These are phyloP conservation scores for Litchi chinensis DNA, from an alignment of 345 rosid genomes.

Conservation along the genomic window DNA sequence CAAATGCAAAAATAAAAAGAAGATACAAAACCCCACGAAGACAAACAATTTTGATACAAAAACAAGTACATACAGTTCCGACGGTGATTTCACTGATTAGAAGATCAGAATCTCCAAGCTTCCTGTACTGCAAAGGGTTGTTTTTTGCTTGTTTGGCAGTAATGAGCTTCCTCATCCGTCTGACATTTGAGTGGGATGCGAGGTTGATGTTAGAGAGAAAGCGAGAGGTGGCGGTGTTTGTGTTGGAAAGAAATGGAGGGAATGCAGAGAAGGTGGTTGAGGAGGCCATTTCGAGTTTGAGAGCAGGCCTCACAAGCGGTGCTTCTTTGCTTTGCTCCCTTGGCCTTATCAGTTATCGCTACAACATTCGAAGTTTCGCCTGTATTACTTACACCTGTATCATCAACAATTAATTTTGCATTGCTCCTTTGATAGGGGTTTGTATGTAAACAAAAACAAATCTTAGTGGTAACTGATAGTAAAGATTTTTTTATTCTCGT, in stretches of 20 bases:
- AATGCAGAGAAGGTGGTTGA: constrained; percentile 26
- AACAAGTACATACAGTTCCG: constrained; percentile 60
- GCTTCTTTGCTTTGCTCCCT: too few species aligned
- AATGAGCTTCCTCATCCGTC: constrained; percentile 24
- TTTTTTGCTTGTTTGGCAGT: constrained; percentile 44
- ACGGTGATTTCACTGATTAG: constrained; percentile 68
- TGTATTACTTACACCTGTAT: too few species aligned
- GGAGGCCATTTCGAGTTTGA: constrained; percentile 30
- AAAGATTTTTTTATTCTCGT: too few species aligned
- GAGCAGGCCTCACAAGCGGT: not conserved
- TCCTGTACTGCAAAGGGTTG: constrained; percentile 62
- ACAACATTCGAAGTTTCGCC: too few species aligned
- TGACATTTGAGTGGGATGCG: constrained; percentile 22
- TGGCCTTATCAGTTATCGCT: too few species aligned
- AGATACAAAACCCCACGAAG: not conserved
- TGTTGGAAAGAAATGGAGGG: constrained; percentile 22
- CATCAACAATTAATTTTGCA: too few species aligned
- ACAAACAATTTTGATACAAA: not conserved
- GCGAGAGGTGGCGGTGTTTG: not conserved
- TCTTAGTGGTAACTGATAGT: too few species aligned
- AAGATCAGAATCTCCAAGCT: constrained; percentile 86
- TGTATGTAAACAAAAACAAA: too few species aligned
- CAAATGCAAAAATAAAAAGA: not conserved
- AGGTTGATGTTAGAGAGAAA: not conserved
- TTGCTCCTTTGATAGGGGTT: too few species aligned